Base-by-base conservation (phyloP, 164 flowering plant genomes). In the Tinospora cordifolia region DNA sequence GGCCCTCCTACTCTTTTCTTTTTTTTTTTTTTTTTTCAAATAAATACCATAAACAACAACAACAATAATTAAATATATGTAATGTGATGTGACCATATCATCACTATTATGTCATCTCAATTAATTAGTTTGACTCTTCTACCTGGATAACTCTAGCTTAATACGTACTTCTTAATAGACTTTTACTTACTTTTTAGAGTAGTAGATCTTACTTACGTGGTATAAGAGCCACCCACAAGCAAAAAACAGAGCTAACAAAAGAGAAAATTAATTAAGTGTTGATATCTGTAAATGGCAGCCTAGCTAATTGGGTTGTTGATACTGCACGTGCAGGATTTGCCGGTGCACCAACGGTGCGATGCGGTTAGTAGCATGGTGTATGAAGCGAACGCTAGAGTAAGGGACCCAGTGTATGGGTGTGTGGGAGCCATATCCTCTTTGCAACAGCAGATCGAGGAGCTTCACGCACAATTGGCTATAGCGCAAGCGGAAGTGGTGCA, bases 311-410 rank as follows among this genome's bases (percentile, higher is more conserved):
- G 22, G 36, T 30, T 30, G 36, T 15, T 47, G 25, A 2, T 63
- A 2, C n/a, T 34, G 17, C 75, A 69, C 75, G 17, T 77, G 71
- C 75, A 90, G 96, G 96, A 88, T 22, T 67, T 88, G 54, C 87
- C 85, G 0, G 87, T 78, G 72, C 82, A 87, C 63, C 91, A 87
- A 69, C 81, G 96, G 0, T 78, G 88, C 3, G 96, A 88, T 34
- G 92, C 93, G 0, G 93, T 90, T 58, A 90, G 91, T 66, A 85
- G 93, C 46, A 85, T 90, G 91, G 96, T 90, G 24, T 90, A 90
- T 44, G 96, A 90, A 68, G 96, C 96, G 6, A 90, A 90, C 54
- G 96, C 96, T 0, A 80, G 96, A 65, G 87, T 90, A 6, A 69
- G 90, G 10, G 96, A 90, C 67, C 96, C 96, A 0, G 91, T 90